Percentiles rank a stretch among this genome's conserved stretches.
These are phyloP conservation scores for Cutaneotrichosporon sp. DNA, from an alignment of 1,284 basidiomycete genomes.

Conservation along the genomic window DNA sequence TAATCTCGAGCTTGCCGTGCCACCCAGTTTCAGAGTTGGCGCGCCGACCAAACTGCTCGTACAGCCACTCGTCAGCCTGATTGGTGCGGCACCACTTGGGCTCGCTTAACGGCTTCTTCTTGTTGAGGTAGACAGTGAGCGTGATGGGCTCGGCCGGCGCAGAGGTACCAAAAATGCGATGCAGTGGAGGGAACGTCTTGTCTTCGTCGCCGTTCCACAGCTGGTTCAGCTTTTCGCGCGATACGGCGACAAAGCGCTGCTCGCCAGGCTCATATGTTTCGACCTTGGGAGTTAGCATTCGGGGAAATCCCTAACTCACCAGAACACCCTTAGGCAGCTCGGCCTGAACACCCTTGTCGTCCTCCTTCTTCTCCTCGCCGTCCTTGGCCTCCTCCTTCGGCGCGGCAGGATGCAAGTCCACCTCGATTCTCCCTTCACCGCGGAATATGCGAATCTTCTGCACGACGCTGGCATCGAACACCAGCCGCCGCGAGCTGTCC, in stretches of 20 bases:
- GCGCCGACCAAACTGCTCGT: slow-evolving; percentile 65
- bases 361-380: slow-evolving; percentile 11
- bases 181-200: slow-evolving; percentile 19
- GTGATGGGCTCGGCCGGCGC: slow-evolving; percentile 20
- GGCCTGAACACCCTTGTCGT: slow-evolving; percentile 7
- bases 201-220: slow-evolving; percentile 23
- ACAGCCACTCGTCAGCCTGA: slow-evolving; percentile 86
- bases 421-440: slow-evolving; percentile 77
- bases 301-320: slow-evolving; percentile 27
- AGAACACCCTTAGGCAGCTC: slow-evolving; percentile 43
- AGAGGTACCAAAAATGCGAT: slow-evolving; percentile 19
- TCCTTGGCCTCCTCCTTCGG: slow-evolving; percentile 4
- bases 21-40: slow-evolving; percentile 65
- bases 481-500: slow-evolving; percentile 73
- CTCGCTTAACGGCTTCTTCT: slow-evolving; percentile 78
- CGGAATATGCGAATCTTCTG: slow-evolving; percentile 74
- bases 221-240: slow-evolving; percentile 27
- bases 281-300: slow-evolving; percentile 24
- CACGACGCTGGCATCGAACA: slow-evolving; percentile 82
- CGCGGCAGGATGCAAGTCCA: slow-evolving; percentile 50
- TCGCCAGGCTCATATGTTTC: slow-evolving; percentile 43
- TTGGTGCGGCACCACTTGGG: slow-evolving; percentile 94
- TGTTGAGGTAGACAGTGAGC: slow-evolving; percentile 64
- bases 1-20: slow-evolving; percentile 85
- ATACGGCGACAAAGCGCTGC: slow-evolving; percentile 38